These are phyloP conservation scores for Groenewaldozyma sp. DNA, from an alignment of 1,139 yeast species.

Conservation along the genomic window DNA sequence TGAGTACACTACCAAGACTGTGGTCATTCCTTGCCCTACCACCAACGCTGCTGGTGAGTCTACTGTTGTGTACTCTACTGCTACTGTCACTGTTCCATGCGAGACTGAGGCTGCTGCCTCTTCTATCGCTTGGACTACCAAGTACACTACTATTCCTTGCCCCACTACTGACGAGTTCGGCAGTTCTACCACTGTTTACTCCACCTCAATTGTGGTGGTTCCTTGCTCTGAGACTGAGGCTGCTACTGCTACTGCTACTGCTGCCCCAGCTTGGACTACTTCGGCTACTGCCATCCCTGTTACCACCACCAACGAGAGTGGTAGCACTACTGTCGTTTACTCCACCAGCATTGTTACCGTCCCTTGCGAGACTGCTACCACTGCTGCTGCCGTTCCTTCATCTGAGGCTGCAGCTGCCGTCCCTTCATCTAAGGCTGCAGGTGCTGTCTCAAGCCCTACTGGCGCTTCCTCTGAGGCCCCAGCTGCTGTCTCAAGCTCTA, in stretches of 20 bases:
- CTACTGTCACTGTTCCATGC: conserved; percentile 1
- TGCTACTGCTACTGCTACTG: conserved; percentile 2
- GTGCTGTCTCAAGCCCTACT: not conserved
- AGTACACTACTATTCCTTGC: conserved; percentile 5
- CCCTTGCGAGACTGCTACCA: not conserved
- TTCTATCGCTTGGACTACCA: not conserved
- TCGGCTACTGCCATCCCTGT: conserved; percentile 6
- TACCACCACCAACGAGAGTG: not conserved
- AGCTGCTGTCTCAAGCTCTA: conserved; percentile 1
- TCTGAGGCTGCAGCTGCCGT: not conserved
- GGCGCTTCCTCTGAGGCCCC: conserved; percentile 1
- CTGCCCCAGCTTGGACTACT: not conserved
- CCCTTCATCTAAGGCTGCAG: not conserved
- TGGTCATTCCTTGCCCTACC: conserved; percentile 3
- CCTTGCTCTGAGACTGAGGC: conserved; percentile 4
- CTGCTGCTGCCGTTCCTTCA: not conserved
- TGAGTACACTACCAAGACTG: not conserved
- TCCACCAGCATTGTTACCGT: not conserved
- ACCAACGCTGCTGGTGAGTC: conserved; percentile 5
- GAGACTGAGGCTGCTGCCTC: not conserved
- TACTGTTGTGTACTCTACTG: not conserved
- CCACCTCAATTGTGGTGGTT: conserved; percentile 6
- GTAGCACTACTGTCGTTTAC: not conserved
- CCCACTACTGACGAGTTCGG: conserved; percentile 7
- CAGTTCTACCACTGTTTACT: conserved; percentile 7